phyloP scores from a whole-genome alignment of 495 filamentous ascomycete genomes.

The Aspergillus ellipticus region DNA sequence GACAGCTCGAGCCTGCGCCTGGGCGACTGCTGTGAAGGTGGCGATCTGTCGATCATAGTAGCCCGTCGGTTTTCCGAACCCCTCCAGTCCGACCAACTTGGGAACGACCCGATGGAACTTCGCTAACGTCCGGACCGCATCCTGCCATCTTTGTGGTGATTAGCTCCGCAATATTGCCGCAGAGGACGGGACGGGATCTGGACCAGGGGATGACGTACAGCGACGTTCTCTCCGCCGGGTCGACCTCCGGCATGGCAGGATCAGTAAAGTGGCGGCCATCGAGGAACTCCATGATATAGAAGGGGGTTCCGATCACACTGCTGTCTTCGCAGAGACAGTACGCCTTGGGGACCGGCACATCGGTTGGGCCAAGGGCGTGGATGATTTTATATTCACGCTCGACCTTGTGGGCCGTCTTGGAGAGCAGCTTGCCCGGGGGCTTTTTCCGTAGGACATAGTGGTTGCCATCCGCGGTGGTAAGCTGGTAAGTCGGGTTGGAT shows the following conservation, averaged over 20 bases:
- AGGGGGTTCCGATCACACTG: slow-evolving; percentile 77
- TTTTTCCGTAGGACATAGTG: slow-evolving; percentile 92
- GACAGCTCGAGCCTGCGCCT: slow-evolving; percentile 66
- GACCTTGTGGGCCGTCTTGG: slow-evolving; percentile 90
- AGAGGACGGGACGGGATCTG: not conserved
- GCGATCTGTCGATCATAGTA: slow-evolving; percentile 87
- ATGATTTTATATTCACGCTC: slow-evolving; percentile 94
- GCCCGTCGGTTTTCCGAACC: slow-evolving; percentile 67
- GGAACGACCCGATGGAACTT: slow-evolving; percentile 76
- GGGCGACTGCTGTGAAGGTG: slow-evolving; percentile 74
- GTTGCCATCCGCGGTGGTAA: slow-evolving; percentile 62
- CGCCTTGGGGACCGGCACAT: slow-evolving; percentile 82
- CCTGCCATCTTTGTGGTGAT: slow-evolving; percentile 61
- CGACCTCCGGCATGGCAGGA: slow-evolving; percentile 72
- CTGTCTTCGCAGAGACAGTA: slow-evolving; percentile 83
- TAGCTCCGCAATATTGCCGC: slow-evolving; percentile 1
- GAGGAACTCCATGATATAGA: slow-evolving; percentile 95
- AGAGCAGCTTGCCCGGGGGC: slow-evolving; percentile 85
- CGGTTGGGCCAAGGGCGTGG: slow-evolving; percentile 69
- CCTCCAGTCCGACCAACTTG: slow-evolving; percentile 58
- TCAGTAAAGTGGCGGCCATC: slow-evolving; percentile 91
- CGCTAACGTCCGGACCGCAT: slow-evolving; percentile 78
- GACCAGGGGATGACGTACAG: slow-evolving; percentile 47
- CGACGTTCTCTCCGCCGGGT: slow-evolving; percentile 60
- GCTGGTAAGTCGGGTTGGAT: slow-evolving; percentile 92